Conservation (phyloP, 2,329 filamentous ascomycete genomes). For the Raffaelea ambrosiae region DNA sequence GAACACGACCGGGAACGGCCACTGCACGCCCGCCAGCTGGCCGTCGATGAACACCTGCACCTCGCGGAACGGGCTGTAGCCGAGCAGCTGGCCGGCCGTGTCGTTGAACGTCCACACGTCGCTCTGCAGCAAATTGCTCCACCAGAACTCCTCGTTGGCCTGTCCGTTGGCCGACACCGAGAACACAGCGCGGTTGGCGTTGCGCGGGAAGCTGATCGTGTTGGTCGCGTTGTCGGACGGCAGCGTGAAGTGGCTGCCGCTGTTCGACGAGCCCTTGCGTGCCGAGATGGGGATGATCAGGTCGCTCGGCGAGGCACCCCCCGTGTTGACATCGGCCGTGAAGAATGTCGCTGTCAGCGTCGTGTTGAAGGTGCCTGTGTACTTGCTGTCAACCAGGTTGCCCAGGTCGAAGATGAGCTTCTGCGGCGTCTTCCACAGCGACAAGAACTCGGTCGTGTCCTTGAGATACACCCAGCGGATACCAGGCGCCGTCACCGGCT, state of each 20-base stretch:
- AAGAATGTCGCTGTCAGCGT: conserved; percentile 70
- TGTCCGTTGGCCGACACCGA: conserved; percentile 73
- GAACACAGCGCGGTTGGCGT: conserved; percentile 61
- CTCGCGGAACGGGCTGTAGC: conserved; percentile 68
- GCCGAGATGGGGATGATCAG: conserved; percentile 60
- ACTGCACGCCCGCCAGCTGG: conserved; percentile 62
- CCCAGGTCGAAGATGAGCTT: conserved; percentile 74
- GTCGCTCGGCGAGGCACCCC: conserved; percentile 44
- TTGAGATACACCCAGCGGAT: conserved; percentile 72
- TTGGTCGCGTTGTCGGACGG: conserved; percentile 54
- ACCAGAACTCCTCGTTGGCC: conserved; percentile 75
- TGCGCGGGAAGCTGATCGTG: conserved; percentile 53
- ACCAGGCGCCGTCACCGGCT: conserved; percentile 57
- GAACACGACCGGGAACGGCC: conserved; percentile 77
- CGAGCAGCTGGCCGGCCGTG: conserved; percentile 49
- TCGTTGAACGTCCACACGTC: conserved; percentile 50
- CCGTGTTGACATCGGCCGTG: conserved; percentile 27
- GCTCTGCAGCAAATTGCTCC: conserved; percentile 63
- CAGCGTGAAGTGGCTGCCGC: conserved; percentile 58
- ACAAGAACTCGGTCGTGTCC: conserved; percentile 65
- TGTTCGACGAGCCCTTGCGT: conserved; percentile 34
- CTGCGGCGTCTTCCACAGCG: conserved; percentile 60
- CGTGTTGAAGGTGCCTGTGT: conserved; percentile 66
- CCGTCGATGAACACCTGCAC: conserved; percentile 70
- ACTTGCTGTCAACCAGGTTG: conserved; percentile 61